Base-by-base conservation (phyloP, 306 rosid genomes). In the Amphicarpaea edgeworthii region DNA sequence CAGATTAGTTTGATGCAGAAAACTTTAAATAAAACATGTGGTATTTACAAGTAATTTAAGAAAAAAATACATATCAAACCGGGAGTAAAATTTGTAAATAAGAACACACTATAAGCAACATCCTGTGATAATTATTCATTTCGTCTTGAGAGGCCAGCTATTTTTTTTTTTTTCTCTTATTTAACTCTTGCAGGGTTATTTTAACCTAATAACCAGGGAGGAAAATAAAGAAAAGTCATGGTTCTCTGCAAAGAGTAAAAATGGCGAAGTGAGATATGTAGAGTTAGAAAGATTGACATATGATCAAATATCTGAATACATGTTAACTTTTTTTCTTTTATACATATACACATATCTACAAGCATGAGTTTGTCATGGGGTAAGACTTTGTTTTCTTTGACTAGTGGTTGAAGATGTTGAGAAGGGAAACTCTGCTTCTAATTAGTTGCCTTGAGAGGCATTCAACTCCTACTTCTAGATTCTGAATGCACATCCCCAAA, bases 361-460 rank as follows among this genome's bases (percentile, higher is more conserved):
- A 57, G 8, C 21, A 24, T 68, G 59, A 68, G 50, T 16, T 19
- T 23, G 49, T 67, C 71, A 38, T 17, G 40, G 70, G 46, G 24
- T n/a, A 12, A 75, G 57, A 46, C 5, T 23, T 65, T 6, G 17
- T 49, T 14, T 46, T 54, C n/a, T 49, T 1, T 12, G 42, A 14
- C 61, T 75, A 81, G 67, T 81, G 51, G 37, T 32, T 78, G 70
- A 83, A 78, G 34, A 83, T 83, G 67, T 78, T 78, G 73, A 83
- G 86, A 59, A 83, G 80, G 10, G 58, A 38, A 53, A 74, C 83
- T 75, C 86, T 53, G 1, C 37, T 79, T 61, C n/a, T 79, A 8
- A 74, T 61, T 61, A 83, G 63, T 60, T 74, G 21, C 63, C 81
- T 83, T 14, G 58, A 69, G 11, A 79, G 76, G 26, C 42, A 2